Evolutionary conservation across 805 yeast species (phyloP).

Genomic region (Gaillardinia entomophila): DNA sequence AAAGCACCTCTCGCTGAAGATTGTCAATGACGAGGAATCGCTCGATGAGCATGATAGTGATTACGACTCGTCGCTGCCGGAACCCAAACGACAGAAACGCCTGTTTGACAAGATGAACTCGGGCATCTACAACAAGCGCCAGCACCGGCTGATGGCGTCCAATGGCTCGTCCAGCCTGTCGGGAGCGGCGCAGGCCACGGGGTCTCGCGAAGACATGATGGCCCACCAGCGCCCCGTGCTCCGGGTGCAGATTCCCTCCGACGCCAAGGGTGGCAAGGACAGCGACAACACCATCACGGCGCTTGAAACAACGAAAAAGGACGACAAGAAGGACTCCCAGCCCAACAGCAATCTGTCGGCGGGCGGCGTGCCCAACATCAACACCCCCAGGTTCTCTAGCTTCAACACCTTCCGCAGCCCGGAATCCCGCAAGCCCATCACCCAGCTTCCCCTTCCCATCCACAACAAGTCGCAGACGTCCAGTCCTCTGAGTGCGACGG

Average conservation of each 20-base stretch:
- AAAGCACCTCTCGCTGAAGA: conserved; percentile 15
- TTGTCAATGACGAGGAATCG: conserved; percentile 11
- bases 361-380: conserved; percentile 11
- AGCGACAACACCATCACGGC: conserved; percentile 45
- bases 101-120: conserved; percentile 5
- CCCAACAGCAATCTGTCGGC: neutral
- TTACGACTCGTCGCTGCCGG: conserved; percentile 28
- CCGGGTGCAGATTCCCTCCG: conserved; percentile 61
- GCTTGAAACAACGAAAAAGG: conserved; percentile 16
- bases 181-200: no score
- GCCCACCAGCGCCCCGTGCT: conserved; percentile 43
- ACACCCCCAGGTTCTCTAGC: conserved; percentile 14
- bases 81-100: conserved; percentile 26
- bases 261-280: conserved; percentile 27
- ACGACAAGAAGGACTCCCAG: conserved; percentile 23
- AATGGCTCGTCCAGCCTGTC: neutral
- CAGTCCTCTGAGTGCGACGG: conserved; percentile 35
- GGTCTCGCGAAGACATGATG: neutral
- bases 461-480: conserved; percentile 34
- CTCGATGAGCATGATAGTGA: conserved; percentile 24
- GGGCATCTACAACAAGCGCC: conserved; percentile 8
- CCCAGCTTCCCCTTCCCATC: conserved; percentile 29
- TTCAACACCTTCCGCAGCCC: conserved; percentile 24
- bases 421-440: conserved; percentile 22
- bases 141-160: neutral